phyloP scores from a whole-genome alignment of 2,329 filamentous ascomycete species.

The Claviceps pusilla region DNA sequence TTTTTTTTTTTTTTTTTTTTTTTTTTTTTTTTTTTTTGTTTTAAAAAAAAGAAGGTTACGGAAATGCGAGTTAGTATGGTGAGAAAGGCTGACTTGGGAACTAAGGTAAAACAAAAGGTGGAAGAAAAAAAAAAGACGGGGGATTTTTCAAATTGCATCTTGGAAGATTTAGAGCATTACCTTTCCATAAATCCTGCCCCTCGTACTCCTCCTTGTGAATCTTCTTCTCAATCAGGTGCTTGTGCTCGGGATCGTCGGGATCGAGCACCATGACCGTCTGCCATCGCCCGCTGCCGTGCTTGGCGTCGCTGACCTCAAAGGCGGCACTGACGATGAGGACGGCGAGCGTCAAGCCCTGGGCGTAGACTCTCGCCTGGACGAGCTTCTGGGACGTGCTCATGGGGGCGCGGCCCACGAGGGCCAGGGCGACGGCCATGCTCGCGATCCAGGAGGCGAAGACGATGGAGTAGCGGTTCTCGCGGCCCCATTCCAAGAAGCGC shows the following conservation, averaged over 20 bases:
- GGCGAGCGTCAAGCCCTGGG: constrained; percentile 73
- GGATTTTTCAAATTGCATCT: neutral
- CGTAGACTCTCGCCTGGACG: constrained; percentile 88
- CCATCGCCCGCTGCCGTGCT: constrained; percentile 62
- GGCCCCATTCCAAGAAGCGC: constrained; percentile 56
- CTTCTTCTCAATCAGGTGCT: constrained; percentile 71
- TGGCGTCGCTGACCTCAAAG: constrained; percentile 67
- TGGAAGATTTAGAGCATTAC: constrained; percentile 23
- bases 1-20: too few species aligned
- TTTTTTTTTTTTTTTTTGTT: neutral
- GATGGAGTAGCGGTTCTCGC: constrained; percentile 72
- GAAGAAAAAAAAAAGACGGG: neutral
- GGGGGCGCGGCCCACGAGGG: constrained; percentile 61
- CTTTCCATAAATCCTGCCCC: constrained; percentile 87
- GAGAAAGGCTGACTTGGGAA: neutral
- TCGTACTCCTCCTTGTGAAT: constrained; percentile 76
- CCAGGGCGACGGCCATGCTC: constrained; percentile 60
- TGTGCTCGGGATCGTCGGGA: constrained; percentile 68
- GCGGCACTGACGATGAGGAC: constrained; percentile 70
- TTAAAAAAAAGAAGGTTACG: neutral
- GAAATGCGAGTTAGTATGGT: neutral
- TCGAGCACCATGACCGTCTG: constrained; percentile 71
- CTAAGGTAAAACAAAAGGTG: neutral
- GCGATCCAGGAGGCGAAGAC: constrained; percentile 71
- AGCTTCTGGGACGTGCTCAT: constrained; percentile 69